Percentiles rank a stretch among this genome's conserved stretches.
These are phyloP conservation scores for Chaetomium olivaceum DNA, from an alignment of 2,329 filamentous ascomycete genomes.

Conservation along the genomic window DNA sequence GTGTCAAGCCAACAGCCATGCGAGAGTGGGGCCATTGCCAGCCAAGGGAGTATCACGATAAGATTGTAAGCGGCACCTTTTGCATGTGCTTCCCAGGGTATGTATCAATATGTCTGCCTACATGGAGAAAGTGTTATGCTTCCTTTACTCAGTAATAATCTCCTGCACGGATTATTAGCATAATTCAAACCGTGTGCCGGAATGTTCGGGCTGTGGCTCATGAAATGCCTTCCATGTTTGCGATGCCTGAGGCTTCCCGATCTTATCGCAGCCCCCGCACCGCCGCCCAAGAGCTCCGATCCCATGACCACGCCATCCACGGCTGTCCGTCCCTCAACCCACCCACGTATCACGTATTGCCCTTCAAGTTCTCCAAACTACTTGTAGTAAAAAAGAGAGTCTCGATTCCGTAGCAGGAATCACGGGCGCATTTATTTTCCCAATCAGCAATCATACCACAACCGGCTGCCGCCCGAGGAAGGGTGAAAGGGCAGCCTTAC, in stretches of 20 bases:
- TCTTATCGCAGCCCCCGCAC: not conserved
- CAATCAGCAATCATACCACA: not conserved
- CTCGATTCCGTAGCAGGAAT: not conserved
- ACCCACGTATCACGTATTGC: not conserved
- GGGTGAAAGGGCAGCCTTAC: conserved; percentile 3
- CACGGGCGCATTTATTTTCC: not conserved
- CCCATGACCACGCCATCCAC: conserved; percentile 1
- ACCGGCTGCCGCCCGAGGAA: not conserved
- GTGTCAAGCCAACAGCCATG: not conserved
- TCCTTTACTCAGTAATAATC: not conserved
- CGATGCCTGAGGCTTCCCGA: not conserved
- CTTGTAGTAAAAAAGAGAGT: not conserved
- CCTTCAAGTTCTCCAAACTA: not conserved
- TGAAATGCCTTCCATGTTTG: not conserved
- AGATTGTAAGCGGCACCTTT: not conserved
- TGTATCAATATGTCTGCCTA: no score
- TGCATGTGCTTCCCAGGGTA: not conserved
- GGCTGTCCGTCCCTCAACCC: not conserved
- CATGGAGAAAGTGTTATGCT: not conserved
- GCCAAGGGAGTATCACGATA: not conserved
- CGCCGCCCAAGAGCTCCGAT: not conserved
- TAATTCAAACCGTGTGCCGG: not conserved
- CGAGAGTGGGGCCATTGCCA: not conserved
- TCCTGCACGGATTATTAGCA: not conserved
- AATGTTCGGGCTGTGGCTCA: not conserved